These are phyloP conservation scores for Epichloe coenophiala DNA, from an alignment of 2,329 filamentous ascomycete species.

Conservation along the genomic window DNA sequence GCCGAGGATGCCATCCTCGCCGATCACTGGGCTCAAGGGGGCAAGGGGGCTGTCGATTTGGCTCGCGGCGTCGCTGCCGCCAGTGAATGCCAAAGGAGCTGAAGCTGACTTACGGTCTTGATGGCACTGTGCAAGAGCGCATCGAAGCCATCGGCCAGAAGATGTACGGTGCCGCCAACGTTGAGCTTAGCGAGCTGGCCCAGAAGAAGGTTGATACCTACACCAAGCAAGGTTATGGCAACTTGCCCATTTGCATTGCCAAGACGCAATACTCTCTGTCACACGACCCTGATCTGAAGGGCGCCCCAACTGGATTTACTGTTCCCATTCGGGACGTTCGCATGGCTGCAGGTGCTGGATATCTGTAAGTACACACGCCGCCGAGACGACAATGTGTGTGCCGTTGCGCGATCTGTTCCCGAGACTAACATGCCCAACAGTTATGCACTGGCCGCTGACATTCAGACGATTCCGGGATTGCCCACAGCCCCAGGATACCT, in stretches of 20 bases:
- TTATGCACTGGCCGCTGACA: conserved; percentile 89
- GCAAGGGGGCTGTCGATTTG: conserved; percentile 76
- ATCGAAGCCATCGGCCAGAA: conserved; percentile 81
- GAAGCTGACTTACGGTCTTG: conserved; percentile 71
- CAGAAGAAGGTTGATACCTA: conserved; percentile 96
- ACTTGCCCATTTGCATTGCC: conserved; percentile 89
- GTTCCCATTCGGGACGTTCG: conserved; percentile 89
- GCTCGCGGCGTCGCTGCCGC: conserved; percentile 77
- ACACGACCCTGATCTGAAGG: conserved; percentile 87
- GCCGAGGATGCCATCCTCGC: conserved; percentile 87
- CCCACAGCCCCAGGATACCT: conserved; percentile 92
- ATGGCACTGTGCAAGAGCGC: conserved; percentile 70
- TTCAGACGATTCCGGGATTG: conserved; percentile 93
- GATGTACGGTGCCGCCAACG: conserved; percentile 85
- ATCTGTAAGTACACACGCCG: conserved; percentile 49
- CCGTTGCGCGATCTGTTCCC: not conserved
- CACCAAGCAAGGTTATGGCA: conserved; percentile 78
- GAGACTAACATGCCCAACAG: conserved; percentile 31
- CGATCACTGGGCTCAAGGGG: conserved; percentile 95
- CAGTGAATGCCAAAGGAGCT: conserved; percentile 72
- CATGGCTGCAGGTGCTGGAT: conserved; percentile 87
- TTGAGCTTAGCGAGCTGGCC: conserved; percentile 87
- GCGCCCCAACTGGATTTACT: conserved; percentile 85
- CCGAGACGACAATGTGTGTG: not conserved
- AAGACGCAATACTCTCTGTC: conserved; percentile 98